phyloP scores from a whole-genome alignment of 2,329 filamentous ascomycete genomes.

The Penicillium digitatum region DNA sequence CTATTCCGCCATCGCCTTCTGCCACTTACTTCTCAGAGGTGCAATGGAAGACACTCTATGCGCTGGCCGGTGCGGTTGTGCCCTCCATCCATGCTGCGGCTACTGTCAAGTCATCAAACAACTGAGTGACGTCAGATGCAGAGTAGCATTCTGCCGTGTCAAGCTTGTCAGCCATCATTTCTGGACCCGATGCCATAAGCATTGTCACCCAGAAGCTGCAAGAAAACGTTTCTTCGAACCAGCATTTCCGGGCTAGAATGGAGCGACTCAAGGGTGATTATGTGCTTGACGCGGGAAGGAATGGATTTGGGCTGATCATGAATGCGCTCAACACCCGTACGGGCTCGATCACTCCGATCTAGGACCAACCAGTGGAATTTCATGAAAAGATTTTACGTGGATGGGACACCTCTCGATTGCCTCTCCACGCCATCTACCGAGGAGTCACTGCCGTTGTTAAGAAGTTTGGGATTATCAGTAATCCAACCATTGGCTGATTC shows the following conservation, averaged over 20 bases:
- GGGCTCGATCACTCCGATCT: slow-evolving; percentile 53
- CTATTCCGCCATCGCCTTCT: slow-evolving; percentile 47
- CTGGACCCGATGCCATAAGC: slow-evolving; percentile 32
- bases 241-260: slow-evolving; percentile 49
- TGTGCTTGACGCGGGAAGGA: slow-evolving; percentile 48
- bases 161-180: slow-evolving; percentile 26
- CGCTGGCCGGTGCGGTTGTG: slow-evolving; percentile 56
- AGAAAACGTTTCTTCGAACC: slow-evolving; percentile 47
- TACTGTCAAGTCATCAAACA: slow-evolving; percentile 30
- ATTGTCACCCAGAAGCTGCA: slow-evolving; percentile 46
- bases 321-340: slow-evolving; percentile 53
- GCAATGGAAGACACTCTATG: slow-evolving; percentile 58
- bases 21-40: slow-evolving; percentile 49
- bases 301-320: slow-evolving; percentile 51
- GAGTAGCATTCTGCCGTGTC: slow-evolving; percentile 42
- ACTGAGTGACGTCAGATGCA: slow-evolving; percentile 39
- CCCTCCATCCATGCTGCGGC: slow-evolving; percentile 49
- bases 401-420: slow-evolving; percentile 53
- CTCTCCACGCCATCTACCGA: slow-evolving; percentile 50
- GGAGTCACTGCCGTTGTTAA: slow-evolving; percentile 50
- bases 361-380: slow-evolving; percentile 52
- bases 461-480: slow-evolving; percentile 52
- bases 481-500: slow-evolving; percentile 48
- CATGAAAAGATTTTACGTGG: slow-evolving; percentile 52
- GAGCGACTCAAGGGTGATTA: slow-evolving; percentile 48